Evolutionary conservation across 805 yeast species (phyloP).

Genomic region (Wickerhamiella vanderwaltii): DNA sequence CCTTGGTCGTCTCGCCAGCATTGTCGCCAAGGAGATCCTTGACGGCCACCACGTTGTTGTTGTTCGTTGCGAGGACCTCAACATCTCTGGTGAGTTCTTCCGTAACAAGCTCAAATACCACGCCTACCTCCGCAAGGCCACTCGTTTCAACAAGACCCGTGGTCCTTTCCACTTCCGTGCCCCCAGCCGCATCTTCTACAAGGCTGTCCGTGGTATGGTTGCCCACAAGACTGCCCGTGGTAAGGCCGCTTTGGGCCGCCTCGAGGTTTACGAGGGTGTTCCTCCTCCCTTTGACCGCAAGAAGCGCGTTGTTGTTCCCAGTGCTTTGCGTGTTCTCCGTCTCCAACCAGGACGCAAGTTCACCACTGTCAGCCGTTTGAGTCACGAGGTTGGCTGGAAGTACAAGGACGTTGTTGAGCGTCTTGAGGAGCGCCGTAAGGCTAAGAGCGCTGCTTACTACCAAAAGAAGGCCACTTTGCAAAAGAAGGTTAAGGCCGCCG

Average conservation of each 20-base stretch:
- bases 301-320: constrained; percentile 99
- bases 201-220: constrained; percentile 99
- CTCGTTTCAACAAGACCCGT: constrained; percentile 95
- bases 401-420: constrained; percentile 96
- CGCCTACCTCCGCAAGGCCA: constrained; percentile 98
- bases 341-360: constrained; percentile 99
- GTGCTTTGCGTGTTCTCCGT: constrained; percentile 97
- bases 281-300: constrained; percentile 99
- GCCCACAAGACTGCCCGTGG: constrained; percentile 99
- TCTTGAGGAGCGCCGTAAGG: constrained; percentile 99
- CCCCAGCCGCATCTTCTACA: constrained; percentile 99
- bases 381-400: constrained; percentile 98
- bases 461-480: constrained; percentile 95
- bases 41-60: constrained; percentile 96
- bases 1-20: constrained; percentile 98
- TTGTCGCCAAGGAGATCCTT: constrained; percentile 95
- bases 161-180: constrained; percentile 99
- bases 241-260: constrained; percentile 98
- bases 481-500: constrained; percentile 83
- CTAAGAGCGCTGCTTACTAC: constrained; percentile 97
- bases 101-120: constrained; percentile 99
- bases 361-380: constrained; percentile 95
- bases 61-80: constrained; percentile 93
- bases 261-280: constrained; percentile 98
- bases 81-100: constrained; percentile 99